Evolutionary conservation across 352 stramenopile species (phyloP), one percentile per base, ranked within the genome.

Genomic region (Peronospora belbahrii): DNA sequence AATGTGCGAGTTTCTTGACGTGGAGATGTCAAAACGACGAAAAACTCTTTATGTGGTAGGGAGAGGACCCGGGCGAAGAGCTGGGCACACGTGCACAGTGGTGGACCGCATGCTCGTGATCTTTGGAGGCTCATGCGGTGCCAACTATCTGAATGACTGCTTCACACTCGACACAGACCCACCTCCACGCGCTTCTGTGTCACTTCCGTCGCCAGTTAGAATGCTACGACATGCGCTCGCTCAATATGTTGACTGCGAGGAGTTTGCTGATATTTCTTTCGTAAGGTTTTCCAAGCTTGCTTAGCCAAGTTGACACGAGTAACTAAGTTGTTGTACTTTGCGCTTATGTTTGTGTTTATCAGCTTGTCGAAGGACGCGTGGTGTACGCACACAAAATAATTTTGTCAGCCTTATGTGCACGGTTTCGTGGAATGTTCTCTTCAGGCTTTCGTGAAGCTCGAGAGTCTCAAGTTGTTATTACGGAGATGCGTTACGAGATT

Each of bases 211-310:
- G 2, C 88, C 78, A 24, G 56, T 64, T 24, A 67, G 67, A 46
- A 63, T 62, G 37, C 57, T 96, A 10, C 72, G 93, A 39, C 62
- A 67, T 42, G 79, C 84, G 34, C 67, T 98, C 5, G 56, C 70
- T 8, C 67, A 94, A 33, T 97, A 95, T 65, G 86, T 94, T 42
- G 94, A 97, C 57, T 79, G 82, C 41, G 76, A 95, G 32, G 83
- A 96, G 52, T 98, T 98, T 54, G 90, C 89, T 5, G 93, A 98
- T 53, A 95, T 98, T 41, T 97, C 85, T 3, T 98, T 98, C 59
- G 70, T 80, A 75, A 42, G 70, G 69, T 53, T 5, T 28, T 34
- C 50, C 8, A 11, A 33, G 30, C 33, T 32, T 52, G 14, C 9
- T 49, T 35, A 8, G 9, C 38, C 2, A 30, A 4, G 5, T 33